Evolutionary conservation across 352 stramenopile genomes (phyloP), one percentile per base, ranked within the genome.

Genomic region (Phytopythium ostracodes): DNA sequence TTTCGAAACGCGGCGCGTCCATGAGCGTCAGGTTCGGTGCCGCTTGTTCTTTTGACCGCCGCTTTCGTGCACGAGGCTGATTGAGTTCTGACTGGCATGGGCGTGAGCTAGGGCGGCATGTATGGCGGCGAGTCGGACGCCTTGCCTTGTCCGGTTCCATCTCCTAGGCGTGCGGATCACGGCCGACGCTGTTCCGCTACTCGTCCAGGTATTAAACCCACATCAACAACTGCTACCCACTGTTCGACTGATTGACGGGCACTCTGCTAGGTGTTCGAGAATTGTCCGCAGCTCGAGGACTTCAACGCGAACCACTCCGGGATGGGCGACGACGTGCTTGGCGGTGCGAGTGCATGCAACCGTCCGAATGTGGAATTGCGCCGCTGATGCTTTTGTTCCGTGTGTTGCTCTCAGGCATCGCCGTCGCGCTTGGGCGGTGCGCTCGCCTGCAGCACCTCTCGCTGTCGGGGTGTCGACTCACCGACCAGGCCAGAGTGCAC

Each of bases 381-480:
- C 17, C 49, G 44, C 44, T 29, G 1, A 10, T n/a, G 11, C 33
- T 44, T 31, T 59, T 3, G 12, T 52, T 35, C 40, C 43, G 22
- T 22, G 38, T 36, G 33, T 17, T 47, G 22, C 7, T n/a, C 18
- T 27, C 27, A 84, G 73, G 64, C 22, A 64, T 84, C 51, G 71
- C 71, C 11, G 66, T 76, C 15, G 65, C 67, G 18, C 60, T 89
- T 11, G 77, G 77, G 20, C 85, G 75, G 25, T 70, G 70, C 12
- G 52, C 67, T 6, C 65, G 68, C 24, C 59, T 89, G 10, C 63
- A 77, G 11, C 67, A 80, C 55, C 57, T 89, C 25, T 80, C 70
- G 18, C 63, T 89, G 31, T 63, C 74, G 7, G 61, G 63, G 8
- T 89, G 79, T 52, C 60, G 62, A 7, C 62, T 89, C n/a, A 87